Percentiles rank a stretch among this genome's conserved stretches.
Evolutionary conservation across 257 asterid genomes (phyloP).

Genomic region (Solanum peruvianum): DNA sequence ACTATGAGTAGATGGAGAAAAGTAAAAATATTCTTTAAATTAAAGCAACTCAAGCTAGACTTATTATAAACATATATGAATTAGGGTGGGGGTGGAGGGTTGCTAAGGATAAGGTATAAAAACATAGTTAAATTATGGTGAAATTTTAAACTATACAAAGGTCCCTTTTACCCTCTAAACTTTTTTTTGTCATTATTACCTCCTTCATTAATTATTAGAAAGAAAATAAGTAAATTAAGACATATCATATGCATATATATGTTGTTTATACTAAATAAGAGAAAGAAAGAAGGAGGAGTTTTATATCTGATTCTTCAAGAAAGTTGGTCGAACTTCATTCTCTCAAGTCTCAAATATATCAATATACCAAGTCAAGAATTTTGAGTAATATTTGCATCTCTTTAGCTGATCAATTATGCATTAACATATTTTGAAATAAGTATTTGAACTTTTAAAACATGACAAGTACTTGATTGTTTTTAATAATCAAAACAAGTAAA

Average conservation of each 20-base stretch:
- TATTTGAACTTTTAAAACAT: background rate
- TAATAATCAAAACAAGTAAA: background rate
- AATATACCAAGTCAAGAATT: background rate
- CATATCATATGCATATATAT: background rate
- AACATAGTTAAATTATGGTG: background rate
- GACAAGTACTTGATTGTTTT: background rate
- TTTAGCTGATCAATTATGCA: background rate
- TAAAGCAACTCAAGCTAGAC: background rate
- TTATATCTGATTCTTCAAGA: background rate
- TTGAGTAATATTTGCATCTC: background rate
- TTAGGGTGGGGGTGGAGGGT: background rate
- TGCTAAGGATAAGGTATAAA: too few species aligned
- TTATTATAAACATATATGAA: background rate
- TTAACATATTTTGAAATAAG: background rate
- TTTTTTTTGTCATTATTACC: background rate
- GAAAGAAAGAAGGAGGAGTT: too few species aligned
- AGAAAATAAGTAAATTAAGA: background rate
- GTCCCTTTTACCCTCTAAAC: background rate
- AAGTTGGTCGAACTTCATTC: background rate
- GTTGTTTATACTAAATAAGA: too few species aligned
- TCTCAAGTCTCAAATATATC: background rate
- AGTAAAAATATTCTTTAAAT: background rate
- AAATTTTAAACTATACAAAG: background rate
- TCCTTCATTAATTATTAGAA: background rate
- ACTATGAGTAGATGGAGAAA: background rate